A percentile compares a stretch with the other conserved stretches of the same genome.
These are phyloP conservation scores for Komagataella pastoris DNA, from an alignment of 805 yeast species.

Conservation along the genomic window DNA sequence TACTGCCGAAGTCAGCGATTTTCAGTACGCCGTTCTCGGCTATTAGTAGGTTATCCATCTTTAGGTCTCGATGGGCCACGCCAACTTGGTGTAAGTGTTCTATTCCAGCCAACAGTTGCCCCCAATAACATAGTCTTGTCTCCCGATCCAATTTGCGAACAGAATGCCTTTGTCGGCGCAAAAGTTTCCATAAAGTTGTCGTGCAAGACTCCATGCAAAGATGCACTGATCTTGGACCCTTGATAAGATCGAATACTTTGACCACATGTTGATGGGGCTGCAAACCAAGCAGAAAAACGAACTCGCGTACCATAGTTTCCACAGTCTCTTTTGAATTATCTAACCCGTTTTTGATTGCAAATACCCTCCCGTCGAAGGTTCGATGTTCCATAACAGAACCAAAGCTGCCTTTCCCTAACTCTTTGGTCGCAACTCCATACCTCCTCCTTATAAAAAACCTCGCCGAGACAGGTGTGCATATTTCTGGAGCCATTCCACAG, in stretches of 20 bases:
- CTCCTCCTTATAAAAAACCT: background rate
- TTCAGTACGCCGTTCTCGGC: slow-evolving; percentile 19
- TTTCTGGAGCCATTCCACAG: background rate
- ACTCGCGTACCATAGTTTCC: background rate
- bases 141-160: background rate
- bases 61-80: slow-evolving; percentile 37
- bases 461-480: background rate
- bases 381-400: background rate
- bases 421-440: background rate
- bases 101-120: slow-evolving; percentile 26
- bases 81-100: slow-evolving; percentile 21
- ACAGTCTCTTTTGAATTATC: background rate
- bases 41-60: slow-evolving; percentile 31
- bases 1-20: slow-evolving; percentile 34
- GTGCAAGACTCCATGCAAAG: background rate
- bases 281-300: background rate
- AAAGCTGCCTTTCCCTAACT: background rate
- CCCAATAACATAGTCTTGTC: slow-evolving; percentile 14
- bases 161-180: background rate
- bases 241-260: background rate
- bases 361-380: background rate
- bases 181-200: background rate
- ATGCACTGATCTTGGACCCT: background rate
- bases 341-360: background rate
- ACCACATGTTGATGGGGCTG: background rate